phyloP scores from a whole-genome alignment of 1,139 yeast genomes.

The Citeromyces hawaiiensis region DNA sequence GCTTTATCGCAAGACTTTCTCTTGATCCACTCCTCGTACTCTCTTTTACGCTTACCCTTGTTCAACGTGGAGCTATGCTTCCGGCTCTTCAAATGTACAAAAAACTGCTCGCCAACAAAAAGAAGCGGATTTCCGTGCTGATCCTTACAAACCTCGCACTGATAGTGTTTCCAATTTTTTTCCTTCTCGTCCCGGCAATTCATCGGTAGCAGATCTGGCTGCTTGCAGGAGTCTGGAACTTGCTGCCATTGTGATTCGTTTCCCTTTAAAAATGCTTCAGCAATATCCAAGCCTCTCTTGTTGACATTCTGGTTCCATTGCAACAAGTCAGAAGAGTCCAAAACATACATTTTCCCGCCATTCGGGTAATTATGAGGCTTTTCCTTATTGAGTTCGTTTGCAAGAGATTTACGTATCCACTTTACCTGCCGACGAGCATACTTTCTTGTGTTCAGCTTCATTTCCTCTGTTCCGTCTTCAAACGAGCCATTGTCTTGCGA shows the following conservation, averaged over 20 bases:
- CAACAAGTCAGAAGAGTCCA: slow-evolving; percentile 64
- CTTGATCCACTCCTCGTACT: slow-evolving; percentile 26
- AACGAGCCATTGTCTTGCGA: slow-evolving; percentile 8
- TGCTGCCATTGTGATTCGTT: slow-evolving; percentile 11
- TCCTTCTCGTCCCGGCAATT: slow-evolving; percentile 9
- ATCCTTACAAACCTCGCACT: slow-evolving; percentile 57
- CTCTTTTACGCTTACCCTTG: slow-evolving; percentile 25
- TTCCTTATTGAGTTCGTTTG: slow-evolving; percentile 46
- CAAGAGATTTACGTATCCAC: slow-evolving; percentile 71
- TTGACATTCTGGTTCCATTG: slow-evolving; percentile 48
- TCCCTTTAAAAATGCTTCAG: slow-evolving; percentile 24
- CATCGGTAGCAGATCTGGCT: slow-evolving; percentile 7
- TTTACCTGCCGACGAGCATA: slow-evolving; percentile 87
- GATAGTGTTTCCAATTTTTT: slow-evolving; percentile 54
- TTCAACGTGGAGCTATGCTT: slow-evolving; percentile 38
- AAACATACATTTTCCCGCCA: slow-evolving; percentile 52
- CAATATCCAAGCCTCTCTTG: slow-evolving; percentile 37
- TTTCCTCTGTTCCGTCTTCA: slow-evolving; percentile 26
- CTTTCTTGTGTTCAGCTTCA: slow-evolving; percentile 77
- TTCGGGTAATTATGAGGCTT: slow-evolving; percentile 30
- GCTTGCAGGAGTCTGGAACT: slow-evolving; percentile 29
- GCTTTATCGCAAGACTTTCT: slow-evolving; percentile 5
- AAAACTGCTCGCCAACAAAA: slow-evolving; percentile 68
- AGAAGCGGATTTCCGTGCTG: slow-evolving; percentile 40
- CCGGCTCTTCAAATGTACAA: slow-evolving; percentile 50